These are phyloP conservation scores for Tolypocladium endophyticum DNA, from an alignment of 2,329 filamentous ascomycete genomes.

Conservation along the genomic window DNA sequence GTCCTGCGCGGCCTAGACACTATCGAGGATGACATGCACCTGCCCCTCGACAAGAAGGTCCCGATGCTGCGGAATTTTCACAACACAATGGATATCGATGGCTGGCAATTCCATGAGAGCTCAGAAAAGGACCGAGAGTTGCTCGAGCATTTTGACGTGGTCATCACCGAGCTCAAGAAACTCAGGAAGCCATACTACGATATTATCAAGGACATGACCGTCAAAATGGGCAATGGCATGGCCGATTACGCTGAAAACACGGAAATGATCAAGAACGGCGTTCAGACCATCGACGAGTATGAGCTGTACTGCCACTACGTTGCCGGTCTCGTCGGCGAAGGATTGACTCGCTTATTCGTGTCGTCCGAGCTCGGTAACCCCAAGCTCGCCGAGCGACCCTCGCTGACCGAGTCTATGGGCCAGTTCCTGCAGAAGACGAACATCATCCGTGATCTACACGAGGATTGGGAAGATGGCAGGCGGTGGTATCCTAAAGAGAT, in stretches of 20 bases:
- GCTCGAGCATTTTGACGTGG: constrained; percentile 81
- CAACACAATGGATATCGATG: constrained; percentile 65
- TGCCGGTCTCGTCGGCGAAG: constrained; percentile 95
- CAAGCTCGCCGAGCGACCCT: constrained; percentile 64
- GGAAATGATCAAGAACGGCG: constrained; percentile 67
- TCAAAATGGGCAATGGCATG: constrained; percentile 97
- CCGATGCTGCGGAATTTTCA: constrained; percentile 78
- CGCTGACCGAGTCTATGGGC: constrained; percentile 90
- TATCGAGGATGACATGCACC: constrained; percentile 98
- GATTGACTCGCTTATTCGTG: constrained; percentile 82
- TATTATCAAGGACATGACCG: constrained; percentile 86
- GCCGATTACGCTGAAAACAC: constrained; percentile 85
- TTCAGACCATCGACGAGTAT: constrained; percentile 79
- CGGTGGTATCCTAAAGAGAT: constrained; percentile 94
- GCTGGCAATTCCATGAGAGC: constrained; percentile 83
- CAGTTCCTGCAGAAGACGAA: constrained; percentile 98
- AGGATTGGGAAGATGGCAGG: constrained; percentile 79
- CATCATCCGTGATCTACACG: constrained; percentile 90
- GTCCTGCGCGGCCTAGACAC: constrained; percentile 87
- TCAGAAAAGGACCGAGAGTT: constrained; percentile 92
- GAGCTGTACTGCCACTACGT: constrained; percentile 98
- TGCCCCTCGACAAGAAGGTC: constrained; percentile 71
- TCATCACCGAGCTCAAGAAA: constrained; percentile 78
- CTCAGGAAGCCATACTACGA: constrained; percentile 74
- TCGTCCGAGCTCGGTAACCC: constrained; percentile 79